Base-by-base conservation (phyloP, 352 stramenopile genomes). In the Globisporangium irregulare region DNA sequence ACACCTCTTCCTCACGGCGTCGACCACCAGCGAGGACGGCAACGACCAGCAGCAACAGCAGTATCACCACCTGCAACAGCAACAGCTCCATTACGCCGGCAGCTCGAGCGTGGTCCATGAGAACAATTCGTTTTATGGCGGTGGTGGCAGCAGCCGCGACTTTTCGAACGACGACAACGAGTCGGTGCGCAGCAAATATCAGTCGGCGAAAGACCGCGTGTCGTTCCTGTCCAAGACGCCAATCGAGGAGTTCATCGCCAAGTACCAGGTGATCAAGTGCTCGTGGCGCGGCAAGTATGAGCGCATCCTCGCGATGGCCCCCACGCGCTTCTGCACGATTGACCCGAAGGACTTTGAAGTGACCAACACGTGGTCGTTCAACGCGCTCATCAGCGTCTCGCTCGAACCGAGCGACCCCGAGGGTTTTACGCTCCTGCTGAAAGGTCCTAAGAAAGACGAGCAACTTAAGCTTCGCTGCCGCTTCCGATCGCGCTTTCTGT, bases 281-380 rank as follows among this genome's bases (percentile, higher is more conserved):
- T 93, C 86, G 34, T 96, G 88, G 88, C 77, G 86, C 24, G 88
- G 88, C 67, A 94, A 93, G 68, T 96, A 96, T 74, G 87, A 94
- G 64, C 87, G 88, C 69, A 93, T 96, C 57, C 74, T 96, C 25
- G 87, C 87, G n/a, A 66, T 96, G 12, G 79, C 77, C 0, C 85
- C 87, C 24, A 92, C 85, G 53, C 82, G 87, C 62, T 93, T 96
- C 63, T 93, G 80, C 67, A 96, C 88, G 62, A 90, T 96, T 62
- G 87, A 96, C 69, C 88, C 86, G 25, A 83, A 89, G 41, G 84
- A 94, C 72, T 95, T 94, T 69, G 88, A 95, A 66, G 81, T 96
- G 12, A 96, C 88, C 53, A 96, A 96, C 67, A 93, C 87, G 50
- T 96, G 88, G 88, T 84, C 85, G 4, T 74, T 93, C 20, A 79